Evolutionary conservation across 345 rosid species (phyloP).

Genomic region (Bruguiera gymnorhiza): DNA sequence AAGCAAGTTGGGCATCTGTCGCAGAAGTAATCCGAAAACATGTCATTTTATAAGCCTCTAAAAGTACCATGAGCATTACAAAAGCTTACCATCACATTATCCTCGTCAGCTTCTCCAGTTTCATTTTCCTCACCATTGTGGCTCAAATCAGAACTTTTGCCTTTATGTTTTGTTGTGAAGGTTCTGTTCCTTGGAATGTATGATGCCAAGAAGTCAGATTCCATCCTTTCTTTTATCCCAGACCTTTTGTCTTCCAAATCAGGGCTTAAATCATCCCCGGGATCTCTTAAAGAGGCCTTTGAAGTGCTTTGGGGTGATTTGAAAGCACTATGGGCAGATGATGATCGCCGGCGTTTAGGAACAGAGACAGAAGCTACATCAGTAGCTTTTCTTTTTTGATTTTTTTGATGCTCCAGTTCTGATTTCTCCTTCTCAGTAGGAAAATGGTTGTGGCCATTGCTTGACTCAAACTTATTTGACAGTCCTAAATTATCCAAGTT

Average conservation of each 20-base stretch:
- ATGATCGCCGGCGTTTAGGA: slow-evolving; percentile 81
- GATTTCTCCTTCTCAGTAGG: slow-evolving; percentile 39
- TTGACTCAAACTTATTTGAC: slow-evolving; percentile 62
- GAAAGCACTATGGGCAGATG: slow-evolving; percentile 50
- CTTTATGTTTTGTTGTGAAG: slow-evolving; percentile 35
- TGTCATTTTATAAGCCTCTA: not conserved
- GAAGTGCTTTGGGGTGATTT: slow-evolving; percentile 44
- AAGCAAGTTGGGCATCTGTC: slow-evolving; percentile 35
- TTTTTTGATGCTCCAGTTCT: slow-evolving; percentile 42
- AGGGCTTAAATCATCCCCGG: slow-evolving; percentile 32
- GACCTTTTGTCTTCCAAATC: slow-evolving; percentile 40
- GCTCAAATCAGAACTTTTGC: slow-evolving; percentile 43
- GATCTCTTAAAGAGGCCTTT: slow-evolving; percentile 32
- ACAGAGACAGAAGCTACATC: slow-evolving; percentile 50
- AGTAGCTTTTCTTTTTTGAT: slow-evolving; percentile 50
- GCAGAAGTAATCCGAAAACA: slow-evolving; percentile 5
- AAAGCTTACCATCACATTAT: slow-evolving; percentile 52
- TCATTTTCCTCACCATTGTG: slow-evolving; percentile 40
- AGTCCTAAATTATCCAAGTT: slow-evolving; percentile 58
- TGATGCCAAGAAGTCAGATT: slow-evolving; percentile 39
- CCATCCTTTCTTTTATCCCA: slow-evolving; percentile 26
- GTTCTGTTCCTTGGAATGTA: slow-evolving; percentile 38
- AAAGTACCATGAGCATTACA: slow-evolving; percentile 11
- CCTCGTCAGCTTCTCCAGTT: slow-evolving; percentile 43
- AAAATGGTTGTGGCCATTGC: slow-evolving; percentile 70